phyloP scores from a whole-genome alignment of 371 early-diverging fungal genomes.

The Coemansia sp. region DNA sequence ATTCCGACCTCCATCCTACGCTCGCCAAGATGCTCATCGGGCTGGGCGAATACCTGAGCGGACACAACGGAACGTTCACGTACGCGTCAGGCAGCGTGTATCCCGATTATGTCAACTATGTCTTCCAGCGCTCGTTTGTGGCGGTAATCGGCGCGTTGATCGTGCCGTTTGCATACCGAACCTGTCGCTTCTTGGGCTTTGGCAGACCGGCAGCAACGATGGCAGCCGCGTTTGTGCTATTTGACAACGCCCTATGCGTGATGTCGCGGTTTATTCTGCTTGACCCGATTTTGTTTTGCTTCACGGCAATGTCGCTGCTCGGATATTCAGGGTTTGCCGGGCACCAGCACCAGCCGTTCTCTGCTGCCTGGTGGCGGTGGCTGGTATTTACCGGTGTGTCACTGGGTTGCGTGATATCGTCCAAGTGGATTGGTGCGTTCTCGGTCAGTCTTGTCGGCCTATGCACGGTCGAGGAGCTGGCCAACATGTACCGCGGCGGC shows the following conservation, averaged over 20 bases:
- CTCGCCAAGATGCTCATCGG: conserved; percentile 99
- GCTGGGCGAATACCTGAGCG: conserved; percentile 81
- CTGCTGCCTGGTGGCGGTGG: conserved; percentile 85
- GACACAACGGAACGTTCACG: conserved; percentile 84
- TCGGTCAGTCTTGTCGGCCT: conserved; percentile 94
- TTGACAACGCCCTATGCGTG: conserved; percentile 81
- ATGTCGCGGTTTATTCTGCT: conserved; percentile 96
- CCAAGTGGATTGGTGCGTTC: conserved; percentile 99
- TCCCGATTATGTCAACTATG: conserved; percentile 82
- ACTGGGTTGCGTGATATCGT: conserved; percentile 89
- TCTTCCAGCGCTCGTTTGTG: conserved; percentile 88
- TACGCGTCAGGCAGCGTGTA: conserved; percentile 87
- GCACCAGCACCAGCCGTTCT: conserved; percentile 60
- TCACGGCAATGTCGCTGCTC: conserved; percentile 79
- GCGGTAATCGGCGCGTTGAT: conserved; percentile 91
- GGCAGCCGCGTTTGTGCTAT: conserved; percentile 76
- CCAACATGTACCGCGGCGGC: conserved; percentile 80
- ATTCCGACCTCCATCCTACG: conserved; percentile 99
- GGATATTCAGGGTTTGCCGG: conserved; percentile 70
- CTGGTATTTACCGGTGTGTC: conserved; percentile 82
- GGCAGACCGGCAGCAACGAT: conserved; percentile 66
- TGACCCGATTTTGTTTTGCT: conserved; percentile 95
- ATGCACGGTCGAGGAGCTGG: conserved; percentile 92
- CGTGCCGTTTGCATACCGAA: conserved; percentile 92
- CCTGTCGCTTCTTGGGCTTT: conserved; percentile 77